These are phyloP conservation scores for Rhizoclosmatium globosum DNA, from an alignment of 192 early-diverging fungal genomes.

Conservation along the genomic window DNA sequence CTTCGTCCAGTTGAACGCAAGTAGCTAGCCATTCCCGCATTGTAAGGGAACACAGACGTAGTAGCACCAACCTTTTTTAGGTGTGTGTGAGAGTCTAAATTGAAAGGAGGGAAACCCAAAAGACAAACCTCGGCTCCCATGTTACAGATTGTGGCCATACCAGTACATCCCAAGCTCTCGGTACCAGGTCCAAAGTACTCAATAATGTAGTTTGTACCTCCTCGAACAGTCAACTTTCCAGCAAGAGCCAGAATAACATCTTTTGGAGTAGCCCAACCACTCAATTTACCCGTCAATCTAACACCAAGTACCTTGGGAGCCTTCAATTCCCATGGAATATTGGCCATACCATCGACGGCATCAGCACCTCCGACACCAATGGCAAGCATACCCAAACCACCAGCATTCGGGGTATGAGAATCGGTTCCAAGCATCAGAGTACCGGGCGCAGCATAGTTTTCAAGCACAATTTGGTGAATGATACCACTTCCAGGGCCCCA, in stretches of 20 bases:
- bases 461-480: constrained; percentile 85
- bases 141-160: constrained; percentile 99
- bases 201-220: constrained; percentile 95
- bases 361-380: constrained; percentile 97
- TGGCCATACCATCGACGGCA: constrained; percentile 99
- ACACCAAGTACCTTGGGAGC: constrained; percentile 96
- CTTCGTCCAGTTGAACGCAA: constrained; percentile 82
- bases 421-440: constrained; percentile 97
- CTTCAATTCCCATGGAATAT: constrained; percentile 99
- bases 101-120: constrained; percentile 23
- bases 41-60: constrained; percentile 96
- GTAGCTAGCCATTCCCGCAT: constrained; percentile 84
- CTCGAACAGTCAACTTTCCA: constrained; percentile 93
- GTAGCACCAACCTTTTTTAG: constrained; percentile 85
- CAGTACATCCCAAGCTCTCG: constrained; percentile 92
- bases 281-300: constrained; percentile 84
- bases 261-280: constrained; percentile 94
- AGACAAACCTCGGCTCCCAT: constrained; percentile 89
- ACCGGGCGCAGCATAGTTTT: constrained; percentile 98
- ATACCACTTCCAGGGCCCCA: constrained; percentile 95
- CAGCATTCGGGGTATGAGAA: constrained; percentile 98
- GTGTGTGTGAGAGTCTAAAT: not conserved
- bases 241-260: constrained; percentile 96
- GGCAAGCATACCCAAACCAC: constrained; percentile 95
- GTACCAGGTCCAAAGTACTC: constrained; percentile 98